Evolutionary conservation across 441 rosid species (phyloP).

Genomic region (Pelargonium fulgidum): DNA sequence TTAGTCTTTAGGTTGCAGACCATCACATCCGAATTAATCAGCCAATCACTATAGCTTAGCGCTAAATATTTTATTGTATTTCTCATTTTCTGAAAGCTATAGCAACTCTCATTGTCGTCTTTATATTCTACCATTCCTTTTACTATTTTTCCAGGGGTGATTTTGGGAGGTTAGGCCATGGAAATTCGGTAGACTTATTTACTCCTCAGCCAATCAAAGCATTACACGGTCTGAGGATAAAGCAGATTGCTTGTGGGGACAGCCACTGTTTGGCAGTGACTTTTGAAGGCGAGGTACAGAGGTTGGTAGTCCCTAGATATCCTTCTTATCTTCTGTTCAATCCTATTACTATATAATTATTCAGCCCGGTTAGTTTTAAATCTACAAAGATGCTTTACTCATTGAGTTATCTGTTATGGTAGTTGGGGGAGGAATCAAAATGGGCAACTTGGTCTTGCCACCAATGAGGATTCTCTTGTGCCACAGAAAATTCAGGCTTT

Average conservation of each 20-base stretch:
- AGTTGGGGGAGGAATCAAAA: conserved; percentile 99
- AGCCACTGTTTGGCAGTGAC: conserved; percentile 96
- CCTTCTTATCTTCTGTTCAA: not conserved
- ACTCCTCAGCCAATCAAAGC: conserved; percentile 87
- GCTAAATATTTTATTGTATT: not conserved
- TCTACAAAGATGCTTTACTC: conserved; percentile 4
- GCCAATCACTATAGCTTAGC: not conserved
- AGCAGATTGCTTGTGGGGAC: conserved; percentile 96
- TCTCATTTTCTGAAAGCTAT: not conserved
- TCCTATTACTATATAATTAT: too few relatives aligned
- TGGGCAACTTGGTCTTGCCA: conserved; percentile 97
- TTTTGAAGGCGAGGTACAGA: conserved; percentile 78
- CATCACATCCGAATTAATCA: not conserved
- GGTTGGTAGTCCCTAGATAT: conserved; percentile 35
- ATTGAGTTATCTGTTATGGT: conserved; percentile 22
- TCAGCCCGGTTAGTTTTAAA: too few relatives aligned
- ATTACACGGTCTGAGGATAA: conserved; percentile 65
- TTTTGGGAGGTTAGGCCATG: conserved; percentile 97
- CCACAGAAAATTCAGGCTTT: conserved; percentile 88
- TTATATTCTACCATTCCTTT: conserved; percentile 1
- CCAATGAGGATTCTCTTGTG: conserved; percentile 74
- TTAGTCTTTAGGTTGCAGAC: not conserved
- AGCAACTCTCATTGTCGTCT: too few relatives aligned
- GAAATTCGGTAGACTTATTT: conserved; percentile 84
- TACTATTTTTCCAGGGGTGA: conserved; percentile 68